Percentiles rank a stretch among this genome's conserved stretches.
phyloP scores from a whole-genome alignment of 371 early-diverging fungal genomes.

The Mortierella sp. region DNA sequence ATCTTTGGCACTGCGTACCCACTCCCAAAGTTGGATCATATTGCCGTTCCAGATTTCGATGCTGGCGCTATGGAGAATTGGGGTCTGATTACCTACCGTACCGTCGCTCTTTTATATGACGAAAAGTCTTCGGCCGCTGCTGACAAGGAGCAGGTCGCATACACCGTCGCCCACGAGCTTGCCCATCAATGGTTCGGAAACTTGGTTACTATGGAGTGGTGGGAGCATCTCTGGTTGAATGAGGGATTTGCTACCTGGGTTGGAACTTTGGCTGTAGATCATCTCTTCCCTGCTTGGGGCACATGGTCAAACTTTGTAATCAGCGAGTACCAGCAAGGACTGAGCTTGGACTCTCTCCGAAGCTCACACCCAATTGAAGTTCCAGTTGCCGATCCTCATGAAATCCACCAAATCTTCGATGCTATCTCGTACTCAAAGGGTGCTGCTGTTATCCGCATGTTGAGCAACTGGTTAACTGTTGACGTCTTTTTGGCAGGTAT shows the following conservation, averaged over 20 bases:
- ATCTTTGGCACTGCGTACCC: slow-evolving; percentile 90
- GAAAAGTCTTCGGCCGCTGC: slow-evolving; percentile 70
- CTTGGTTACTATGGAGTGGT: slow-evolving; percentile 88
- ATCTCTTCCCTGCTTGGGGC: slow-evolving; percentile 84
- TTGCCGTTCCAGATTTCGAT: slow-evolving; percentile 92
- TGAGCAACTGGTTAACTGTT: slow-evolving; percentile 82
- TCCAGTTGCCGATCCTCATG: slow-evolving; percentile 79
- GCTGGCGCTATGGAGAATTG: slow-evolving; percentile 96
- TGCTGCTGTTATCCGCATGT: slow-evolving; percentile 94
- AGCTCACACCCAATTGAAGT: slow-evolving; percentile 94
- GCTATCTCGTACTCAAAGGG: slow-evolving; percentile 92
- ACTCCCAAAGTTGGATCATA: slow-evolving; percentile 89
- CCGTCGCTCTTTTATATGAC: slow-evolving; percentile 79
- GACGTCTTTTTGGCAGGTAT: slow-evolving; percentile 85
- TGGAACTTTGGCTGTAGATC: slow-evolving; percentile 84
- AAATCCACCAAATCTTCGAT: slow-evolving; percentile 89
- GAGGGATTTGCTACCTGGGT: slow-evolving; percentile 98
- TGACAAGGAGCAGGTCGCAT: slow-evolving; percentile 83
- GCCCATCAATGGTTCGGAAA: slow-evolving; percentile 99
- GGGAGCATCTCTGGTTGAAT: slow-evolving; percentile 96
- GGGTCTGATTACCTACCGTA: slow-evolving; percentile 96
- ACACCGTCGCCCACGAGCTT: slow-evolving; percentile 93
- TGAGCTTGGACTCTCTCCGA: slow-evolving; percentile 82
- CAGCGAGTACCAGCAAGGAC: slow-evolving; percentile 76
- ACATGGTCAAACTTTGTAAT: slow-evolving; percentile 79